These are phyloP conservation scores for Scytalidium lignicola DNA, from an alignment of 2,329 filamentous ascomycete genomes.

Conservation along the genomic window DNA sequence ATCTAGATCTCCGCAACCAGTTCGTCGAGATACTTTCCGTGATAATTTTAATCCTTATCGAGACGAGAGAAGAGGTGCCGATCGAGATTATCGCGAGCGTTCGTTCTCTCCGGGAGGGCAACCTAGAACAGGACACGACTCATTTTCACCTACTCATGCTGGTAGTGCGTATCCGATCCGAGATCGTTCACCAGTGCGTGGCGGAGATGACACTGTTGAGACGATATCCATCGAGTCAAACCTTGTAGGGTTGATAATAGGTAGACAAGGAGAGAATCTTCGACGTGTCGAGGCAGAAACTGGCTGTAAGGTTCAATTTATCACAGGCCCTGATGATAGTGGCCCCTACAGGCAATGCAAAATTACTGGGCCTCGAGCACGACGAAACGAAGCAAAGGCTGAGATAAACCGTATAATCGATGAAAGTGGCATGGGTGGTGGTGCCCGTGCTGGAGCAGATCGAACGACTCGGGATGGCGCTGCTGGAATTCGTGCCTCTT, in stretches of 20 bases:
- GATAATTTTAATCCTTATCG: constrained; percentile 78
- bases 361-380: constrained; percentile 68
- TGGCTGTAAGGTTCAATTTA: constrained; percentile 80
- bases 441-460: constrained; percentile 37
- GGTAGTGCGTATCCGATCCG: constrained; percentile 38
- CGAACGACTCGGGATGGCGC: constrained; percentile 30
- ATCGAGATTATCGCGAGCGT: constrained; percentile 59
- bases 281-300: constrained; percentile 79
- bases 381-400: constrained; percentile 71
- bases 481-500: constrained; percentile 19
- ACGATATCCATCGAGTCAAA: constrained; percentile 82
- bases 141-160: constrained; percentile 58
- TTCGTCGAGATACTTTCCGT: constrained; percentile 63
- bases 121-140: constrained; percentile 41
- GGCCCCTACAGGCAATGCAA: constrained; percentile 78
- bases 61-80: constrained; percentile 70
- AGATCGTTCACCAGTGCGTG: constrained; percentile 53
- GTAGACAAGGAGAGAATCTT: constrained; percentile 83
- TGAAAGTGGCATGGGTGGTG: constrained; percentile 65
- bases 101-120: constrained; percentile 64
- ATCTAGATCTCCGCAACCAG: constrained; percentile 68
- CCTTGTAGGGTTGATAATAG: constrained; percentile 85
- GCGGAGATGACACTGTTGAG: constrained; percentile 62
- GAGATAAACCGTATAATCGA: constrained; percentile 86
- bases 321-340: constrained; percentile 67